A percentile compares a stretch with the other conserved stretches of the same genome.
Conservation (phyloP, 139 green algal genomes). For the Picochlorum sp. region DNA sequence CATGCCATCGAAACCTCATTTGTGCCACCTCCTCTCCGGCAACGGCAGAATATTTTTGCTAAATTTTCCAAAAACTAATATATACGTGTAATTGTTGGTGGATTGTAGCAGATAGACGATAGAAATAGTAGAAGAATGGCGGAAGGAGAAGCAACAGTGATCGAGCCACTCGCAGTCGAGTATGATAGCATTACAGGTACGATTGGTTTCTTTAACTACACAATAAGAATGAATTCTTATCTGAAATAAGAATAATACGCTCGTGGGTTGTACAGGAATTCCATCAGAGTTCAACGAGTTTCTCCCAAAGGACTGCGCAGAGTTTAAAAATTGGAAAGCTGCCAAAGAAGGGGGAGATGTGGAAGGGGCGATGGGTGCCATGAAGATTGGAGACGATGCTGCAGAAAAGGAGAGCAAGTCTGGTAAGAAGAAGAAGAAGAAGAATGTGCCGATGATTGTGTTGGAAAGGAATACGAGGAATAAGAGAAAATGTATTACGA, state of each 20-base stretch:
- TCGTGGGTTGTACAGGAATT: slow-evolving; percentile 30
- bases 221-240: not conserved
- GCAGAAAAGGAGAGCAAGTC: slow-evolving; percentile 46
- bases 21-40: too few relatives aligned
- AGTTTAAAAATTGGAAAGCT: slow-evolving; percentile 82
- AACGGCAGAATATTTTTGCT: too few relatives aligned
- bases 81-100: too few relatives aligned
- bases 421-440: slow-evolving; percentile 73
- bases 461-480: slow-evolving; percentile 70
- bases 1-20: too few relatives aligned
- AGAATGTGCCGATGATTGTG: slow-evolving; percentile 35
- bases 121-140: not conserved
- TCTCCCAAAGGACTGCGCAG: slow-evolving; percentile 68
- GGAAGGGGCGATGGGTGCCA: slow-evolving; percentile 35
- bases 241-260: not conserved
- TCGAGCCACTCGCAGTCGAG: slow-evolving; percentile 49
- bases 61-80: too few relatives aligned
- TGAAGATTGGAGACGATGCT: slow-evolving; percentile 35
- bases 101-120: not conserved
- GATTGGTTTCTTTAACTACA: not conserved
- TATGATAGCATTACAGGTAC: slow-evolving; percentile 70
- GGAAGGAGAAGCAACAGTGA: not conserved
- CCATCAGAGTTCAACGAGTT: slow-evolving; percentile 80
- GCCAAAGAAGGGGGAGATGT: slow-evolving; percentile 40
- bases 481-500: slow-evolving; percentile 93